Conservation (phyloP, 805 yeast species). For the Torulaspora quercuum region DNA sequence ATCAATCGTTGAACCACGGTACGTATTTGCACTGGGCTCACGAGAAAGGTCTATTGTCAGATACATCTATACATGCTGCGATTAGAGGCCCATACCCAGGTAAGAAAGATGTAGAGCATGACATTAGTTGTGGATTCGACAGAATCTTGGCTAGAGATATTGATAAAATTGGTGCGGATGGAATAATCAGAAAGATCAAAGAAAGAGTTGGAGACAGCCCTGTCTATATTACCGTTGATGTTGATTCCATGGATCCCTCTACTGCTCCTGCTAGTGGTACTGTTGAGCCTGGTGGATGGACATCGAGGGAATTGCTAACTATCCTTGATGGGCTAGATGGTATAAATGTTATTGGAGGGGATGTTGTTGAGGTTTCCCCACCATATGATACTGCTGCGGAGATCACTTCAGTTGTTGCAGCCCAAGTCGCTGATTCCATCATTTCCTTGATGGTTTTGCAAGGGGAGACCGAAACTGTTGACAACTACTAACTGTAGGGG, state of each 20-base stretch:
- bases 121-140: slow-evolving; percentile 48
- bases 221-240: slow-evolving; percentile 48
- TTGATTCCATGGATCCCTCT: slow-evolving; percentile 51
- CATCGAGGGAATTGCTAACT: slow-evolving; percentile 45
- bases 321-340: slow-evolving; percentile 46
- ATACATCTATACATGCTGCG: slow-evolving; percentile 56
- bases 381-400: slow-evolving; percentile 60
- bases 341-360: slow-evolving; percentile 47
- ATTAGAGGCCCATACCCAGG: slow-evolving; percentile 59
- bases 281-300: slow-evolving; percentile 52
- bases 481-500: neutral
- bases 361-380: slow-evolving; percentile 56
- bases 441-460: slow-evolving; percentile 41
- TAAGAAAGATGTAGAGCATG: slow-evolving; percentile 40
- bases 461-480: slow-evolving; percentile 24
- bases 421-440: slow-evolving; percentile 54
- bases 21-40: slow-evolving; percentile 68
- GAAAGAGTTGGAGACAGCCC: slow-evolving; percentile 40
- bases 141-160: slow-evolving; percentile 47
- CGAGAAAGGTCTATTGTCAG: slow-evolving; percentile 56
- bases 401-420: slow-evolving; percentile 61
- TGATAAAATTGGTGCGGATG: slow-evolving; percentile 42
- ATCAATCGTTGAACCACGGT: slow-evolving; percentile 62
- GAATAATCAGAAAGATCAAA: slow-evolving; percentile 38
- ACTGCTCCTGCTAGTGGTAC: slow-evolving; percentile 54